These are phyloP conservation scores for Gossypium thurberi DNA, from an alignment of 345 rosid species.

Conservation along the genomic window DNA sequence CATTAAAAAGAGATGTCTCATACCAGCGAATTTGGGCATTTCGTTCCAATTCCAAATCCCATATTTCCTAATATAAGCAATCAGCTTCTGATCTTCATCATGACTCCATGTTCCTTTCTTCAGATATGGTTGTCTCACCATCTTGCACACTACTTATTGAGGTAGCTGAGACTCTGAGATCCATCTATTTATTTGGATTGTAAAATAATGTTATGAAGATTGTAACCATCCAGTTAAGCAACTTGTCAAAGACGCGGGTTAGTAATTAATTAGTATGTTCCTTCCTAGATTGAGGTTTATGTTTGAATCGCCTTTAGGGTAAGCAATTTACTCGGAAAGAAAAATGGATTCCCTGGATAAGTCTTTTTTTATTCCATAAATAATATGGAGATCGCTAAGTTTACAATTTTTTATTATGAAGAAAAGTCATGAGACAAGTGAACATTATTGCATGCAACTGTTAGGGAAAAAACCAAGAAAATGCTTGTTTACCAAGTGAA, in stretches of 20 bases:
- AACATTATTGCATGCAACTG: not conserved
- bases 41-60: slow-evolving; percentile 37
- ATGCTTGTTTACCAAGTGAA: not conserved
- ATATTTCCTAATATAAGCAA: slow-evolving; percentile 23
- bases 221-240: not conserved
- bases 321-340: not conserved
- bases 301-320: not conserved
- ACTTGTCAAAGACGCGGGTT: not conserved
- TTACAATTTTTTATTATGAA: not conserved
- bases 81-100: slow-evolving; percentile 31
- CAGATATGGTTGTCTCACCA: slow-evolving; percentile 11
- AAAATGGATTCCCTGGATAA: not conserved
- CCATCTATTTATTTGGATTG: not conserved
- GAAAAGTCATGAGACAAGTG: not conserved
- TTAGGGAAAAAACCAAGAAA: not conserved
- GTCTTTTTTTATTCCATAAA: not conserved
- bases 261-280: not conserved
- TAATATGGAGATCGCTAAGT: not conserved
- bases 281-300: not conserved
- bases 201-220: not conserved
- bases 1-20: not conserved
- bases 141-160: not conserved
- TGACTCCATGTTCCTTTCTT: slow-evolving; percentile 31
- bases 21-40: slow-evolving; percentile 33
- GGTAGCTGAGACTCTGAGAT: not conserved